Evolutionary conservation across 257 asterid species (phyloP).

Genomic region (Mitragyna speciosa): DNA sequence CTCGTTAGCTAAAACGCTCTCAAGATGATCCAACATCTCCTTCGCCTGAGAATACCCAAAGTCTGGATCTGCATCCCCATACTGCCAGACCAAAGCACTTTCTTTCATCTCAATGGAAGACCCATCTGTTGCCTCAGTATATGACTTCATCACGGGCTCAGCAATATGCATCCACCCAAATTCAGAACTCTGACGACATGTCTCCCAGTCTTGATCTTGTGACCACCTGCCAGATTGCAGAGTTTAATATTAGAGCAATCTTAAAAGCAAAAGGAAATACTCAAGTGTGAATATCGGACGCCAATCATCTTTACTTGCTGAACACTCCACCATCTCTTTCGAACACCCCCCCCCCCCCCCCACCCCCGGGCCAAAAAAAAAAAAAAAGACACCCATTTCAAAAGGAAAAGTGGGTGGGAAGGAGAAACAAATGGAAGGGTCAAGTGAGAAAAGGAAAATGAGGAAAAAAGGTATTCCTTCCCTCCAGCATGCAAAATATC

Average conservation of each 20-base stretch:
- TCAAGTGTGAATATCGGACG: not conserved
- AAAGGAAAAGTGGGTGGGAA: not conserved
- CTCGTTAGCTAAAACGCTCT: conserved; percentile 90
- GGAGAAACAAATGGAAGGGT: not conserved
- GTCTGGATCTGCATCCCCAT: conserved; percentile 78
- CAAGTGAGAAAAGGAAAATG: too few relatives aligned
- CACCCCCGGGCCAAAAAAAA: not conserved
- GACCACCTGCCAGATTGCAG: conserved; percentile 64
- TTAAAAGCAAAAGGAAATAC: not conserved
- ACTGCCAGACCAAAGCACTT: conserved; percentile 92
- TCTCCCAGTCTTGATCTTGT: conserved; percentile 69
- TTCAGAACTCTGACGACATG: conserved; percentile 58
- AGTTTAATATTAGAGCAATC: conserved; percentile 16
- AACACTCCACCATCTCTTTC: not conserved
- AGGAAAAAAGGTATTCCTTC: not conserved
- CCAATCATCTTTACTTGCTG: not conserved
- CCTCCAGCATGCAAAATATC: not conserved
- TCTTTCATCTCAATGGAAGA: conserved; percentile 78
- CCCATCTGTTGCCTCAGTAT: conserved; percentile 91
- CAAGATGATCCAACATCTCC: conserved; percentile 92
- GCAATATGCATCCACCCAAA: conserved; percentile 92
- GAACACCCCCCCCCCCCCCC: not conserved
- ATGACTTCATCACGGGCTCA: conserved; percentile 86
- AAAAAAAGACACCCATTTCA: not conserved
- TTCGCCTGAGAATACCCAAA: conserved; percentile 87